A percentile compares a stretch with the other conserved stretches of the same genome.
Evolutionary conservation across 2,329 filamentous ascomycete species (phyloP).

Genomic region (Esteya vermicola): DNA sequence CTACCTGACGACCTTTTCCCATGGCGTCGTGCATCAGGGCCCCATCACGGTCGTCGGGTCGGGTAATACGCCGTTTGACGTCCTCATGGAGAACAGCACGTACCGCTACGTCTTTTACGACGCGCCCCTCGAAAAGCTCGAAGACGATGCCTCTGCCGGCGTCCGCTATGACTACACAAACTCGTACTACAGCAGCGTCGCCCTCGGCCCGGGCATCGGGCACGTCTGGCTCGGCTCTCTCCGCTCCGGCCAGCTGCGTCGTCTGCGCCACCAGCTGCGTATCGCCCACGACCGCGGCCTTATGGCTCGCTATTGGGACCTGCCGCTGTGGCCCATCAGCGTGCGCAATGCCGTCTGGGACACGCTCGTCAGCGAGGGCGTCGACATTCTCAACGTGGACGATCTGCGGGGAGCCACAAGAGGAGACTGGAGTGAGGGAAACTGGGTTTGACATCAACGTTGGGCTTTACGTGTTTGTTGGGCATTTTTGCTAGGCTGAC

Average conservation of each 20-base stretch:
- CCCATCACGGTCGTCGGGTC: constrained; percentile 57
- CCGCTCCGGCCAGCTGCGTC: constrained; percentile 25
- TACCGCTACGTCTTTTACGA: constrained; percentile 53
- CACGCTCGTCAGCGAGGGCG: constrained; percentile 38
- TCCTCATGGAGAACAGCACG: constrained; percentile 34
- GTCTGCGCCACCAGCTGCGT: constrained; percentile 28
- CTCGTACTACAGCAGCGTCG: constrained; percentile 51
- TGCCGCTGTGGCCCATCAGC: constrained; percentile 44
- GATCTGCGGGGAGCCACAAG: constrained; percentile 21
- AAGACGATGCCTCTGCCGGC: no score
- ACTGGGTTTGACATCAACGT: not conserved
- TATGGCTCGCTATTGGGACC: constrained; percentile 46
- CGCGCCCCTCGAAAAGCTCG: constrained; percentile 38
- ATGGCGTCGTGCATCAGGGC: constrained; percentile 33
- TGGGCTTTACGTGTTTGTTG: not conserved
- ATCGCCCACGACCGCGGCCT: constrained; percentile 42
- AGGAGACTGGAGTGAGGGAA: constrained; percentile 5
- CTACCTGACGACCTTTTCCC: constrained; percentile 40
- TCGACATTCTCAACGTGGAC: constrained; percentile 50
- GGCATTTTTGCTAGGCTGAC: not conserved
- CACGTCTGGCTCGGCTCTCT: constrained; percentile 29
- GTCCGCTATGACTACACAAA: constrained; percentile 34
- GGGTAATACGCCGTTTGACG: constrained; percentile 46
- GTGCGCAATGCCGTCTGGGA: constrained; percentile 44
- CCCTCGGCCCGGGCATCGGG: constrained; percentile 41